Conservation (phyloP, 2,329 filamentous ascomycete species). For the Epicoccum nigrum region DNA sequence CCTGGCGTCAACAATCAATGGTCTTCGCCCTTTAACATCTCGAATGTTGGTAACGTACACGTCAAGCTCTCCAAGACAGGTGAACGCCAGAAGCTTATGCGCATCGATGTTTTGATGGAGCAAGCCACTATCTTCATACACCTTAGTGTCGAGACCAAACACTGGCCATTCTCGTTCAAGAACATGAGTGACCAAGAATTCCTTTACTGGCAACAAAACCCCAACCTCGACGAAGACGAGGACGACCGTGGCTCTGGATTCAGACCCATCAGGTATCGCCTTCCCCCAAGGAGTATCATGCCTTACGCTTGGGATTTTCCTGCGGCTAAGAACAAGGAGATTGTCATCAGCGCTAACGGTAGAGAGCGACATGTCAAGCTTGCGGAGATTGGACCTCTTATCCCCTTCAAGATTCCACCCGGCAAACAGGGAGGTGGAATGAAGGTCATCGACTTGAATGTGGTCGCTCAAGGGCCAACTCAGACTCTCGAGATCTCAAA, state of each 20-base stretch:
- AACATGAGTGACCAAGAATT: slow-evolving; percentile 98
- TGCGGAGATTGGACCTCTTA: slow-evolving; percentile 93
- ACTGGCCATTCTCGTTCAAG: slow-evolving; percentile 98
- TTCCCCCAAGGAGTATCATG: slow-evolving; percentile 97
- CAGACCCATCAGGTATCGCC: slow-evolving; percentile 88
- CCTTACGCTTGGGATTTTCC: slow-evolving; percentile 99
- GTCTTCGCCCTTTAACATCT: slow-evolving; percentile 98
- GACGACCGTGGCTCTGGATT: slow-evolving; percentile 82
- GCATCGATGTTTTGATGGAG: slow-evolving; percentile 90
- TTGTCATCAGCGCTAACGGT: slow-evolving; percentile 78
- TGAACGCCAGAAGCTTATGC: slow-evolving; percentile 84
- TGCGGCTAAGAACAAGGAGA: slow-evolving; percentile 92
- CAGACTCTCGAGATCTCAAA: slow-evolving; percentile 94
- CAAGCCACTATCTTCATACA: slow-evolving; percentile 92
- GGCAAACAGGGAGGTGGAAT: slow-evolving; percentile 65
- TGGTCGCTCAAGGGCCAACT: slow-evolving; percentile 92
- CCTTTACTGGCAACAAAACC: slow-evolving; percentile 93
- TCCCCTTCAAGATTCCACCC: slow-evolving; percentile 88
- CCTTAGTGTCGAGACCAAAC: slow-evolving; percentile 86
- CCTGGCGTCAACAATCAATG: slow-evolving; percentile 95
- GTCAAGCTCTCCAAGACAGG: slow-evolving; percentile 92
- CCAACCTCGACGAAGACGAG: slow-evolving; percentile 90
- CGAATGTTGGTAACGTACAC: slow-evolving; percentile 88
- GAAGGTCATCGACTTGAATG: slow-evolving; percentile 96
- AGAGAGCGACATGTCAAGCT: slow-evolving; percentile 92